Base-by-base conservation (phyloP, 345 rosid species). In the Ceriops decandra region DNA sequence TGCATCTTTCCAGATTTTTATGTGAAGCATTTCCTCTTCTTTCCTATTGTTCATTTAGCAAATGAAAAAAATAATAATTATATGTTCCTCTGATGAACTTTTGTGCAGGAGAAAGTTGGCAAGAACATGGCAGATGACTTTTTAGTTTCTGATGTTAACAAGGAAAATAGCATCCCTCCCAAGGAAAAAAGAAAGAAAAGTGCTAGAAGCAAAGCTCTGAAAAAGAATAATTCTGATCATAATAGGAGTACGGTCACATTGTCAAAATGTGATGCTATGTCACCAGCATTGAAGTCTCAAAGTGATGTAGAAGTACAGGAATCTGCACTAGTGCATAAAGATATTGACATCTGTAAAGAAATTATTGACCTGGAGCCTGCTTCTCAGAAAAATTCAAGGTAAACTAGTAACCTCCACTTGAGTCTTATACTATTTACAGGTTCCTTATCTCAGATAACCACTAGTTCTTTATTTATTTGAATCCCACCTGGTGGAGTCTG, bases 381-480 rank as follows among this genome's bases (percentile, higher is more conserved):
- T 68, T 77, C 69, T 76, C 84, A 73, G 54, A 81, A 76, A 63
- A 74, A 74, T 62, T 82, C 80, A 63, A 71, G 93, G 97, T 93
- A 89, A 83, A 76, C 62, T 64, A 63, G 9, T 26, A 64, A 56
- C 64, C 7, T 3, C 30, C 31, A 21, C 7, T 56, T 9, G 26
- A 21, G 16, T 27, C 31, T 24, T 56, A 21, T 24, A 24, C 24
- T 56, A 15, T 56, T 24, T 24, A 56, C 1, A 1, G 59, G 17
- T 56, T 20, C 59, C 19, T 56, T 24, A 24, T 24, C 13, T 42
- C 17, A 42, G 49, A 42, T 17, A 42, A 42, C 5, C 49, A 15
- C 49, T 11, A 42, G 49, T 42, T 16, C 13, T 42, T 42, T 42
- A 42, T 42, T 42, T 42, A 42, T 42, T 42, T 13, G 17, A 42